Conservation (phyloP, 2,329 filamentous ascomycete genomes). For the Exophiala sp. region DNA sequence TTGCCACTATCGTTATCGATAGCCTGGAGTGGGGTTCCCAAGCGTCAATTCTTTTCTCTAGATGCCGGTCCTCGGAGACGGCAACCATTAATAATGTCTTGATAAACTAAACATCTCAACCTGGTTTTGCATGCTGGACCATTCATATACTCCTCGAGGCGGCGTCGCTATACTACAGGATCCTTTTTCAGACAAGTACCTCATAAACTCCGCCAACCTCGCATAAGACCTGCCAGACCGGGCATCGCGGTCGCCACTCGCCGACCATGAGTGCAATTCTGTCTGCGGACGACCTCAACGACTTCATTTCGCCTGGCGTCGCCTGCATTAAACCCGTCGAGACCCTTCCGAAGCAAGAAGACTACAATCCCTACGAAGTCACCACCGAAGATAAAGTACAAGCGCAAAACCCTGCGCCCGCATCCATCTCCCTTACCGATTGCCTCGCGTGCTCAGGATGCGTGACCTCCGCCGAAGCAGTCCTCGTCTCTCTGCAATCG, state of each 20-base stretch:
- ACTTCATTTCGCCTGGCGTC: conserved; percentile 96
- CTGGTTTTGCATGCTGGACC: no score
- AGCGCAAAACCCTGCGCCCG: conserved; percentile 60
- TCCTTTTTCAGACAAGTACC: not conserved
- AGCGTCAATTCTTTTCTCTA: not conserved
- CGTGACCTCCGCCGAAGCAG: conserved; percentile 93
- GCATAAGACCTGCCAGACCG: not conserved
- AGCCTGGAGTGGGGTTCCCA: not conserved
- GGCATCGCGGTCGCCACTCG: conserved; percentile 8
- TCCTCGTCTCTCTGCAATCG: conserved; percentile 92
- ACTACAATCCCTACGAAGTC: conserved; percentile 67
- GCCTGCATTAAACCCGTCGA: conserved; percentile 98
- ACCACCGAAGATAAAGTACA: conserved; percentile 80
- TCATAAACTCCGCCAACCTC: not conserved
- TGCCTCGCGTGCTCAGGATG: conserved; percentile 97
- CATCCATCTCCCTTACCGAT: conserved; percentile 93
- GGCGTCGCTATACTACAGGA: no score
- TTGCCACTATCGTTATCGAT: not conserved
- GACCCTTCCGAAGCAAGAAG: conserved; percentile 67
- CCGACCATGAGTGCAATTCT: conserved; percentile 87
- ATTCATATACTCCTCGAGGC: no score
- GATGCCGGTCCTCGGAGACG: not conserved
- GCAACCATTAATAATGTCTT: not conserved
- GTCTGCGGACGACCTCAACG: conserved; percentile 93
- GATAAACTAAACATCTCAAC: no score